A percentile compares a stretch with the other conserved stretches of the same genome.
Evolutionary conservation across 2,329 filamentous ascomycete species (phyloP).

Genomic region (Cercospora janseana): DNA sequence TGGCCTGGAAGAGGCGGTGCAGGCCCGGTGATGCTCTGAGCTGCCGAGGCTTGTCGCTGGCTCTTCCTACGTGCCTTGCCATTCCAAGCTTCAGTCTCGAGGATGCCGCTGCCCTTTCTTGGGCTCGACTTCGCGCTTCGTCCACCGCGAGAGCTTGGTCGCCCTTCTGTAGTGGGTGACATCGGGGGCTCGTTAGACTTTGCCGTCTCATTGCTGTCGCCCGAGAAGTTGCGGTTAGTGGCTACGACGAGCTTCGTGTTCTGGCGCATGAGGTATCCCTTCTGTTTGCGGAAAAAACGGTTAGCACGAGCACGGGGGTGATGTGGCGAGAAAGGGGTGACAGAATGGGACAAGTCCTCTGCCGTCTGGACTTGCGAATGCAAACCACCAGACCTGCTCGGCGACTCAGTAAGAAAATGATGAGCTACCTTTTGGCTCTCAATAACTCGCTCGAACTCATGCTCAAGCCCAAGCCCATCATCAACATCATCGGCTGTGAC

Average conservation of each 20-base stretch:
- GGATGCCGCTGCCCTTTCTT: constrained; percentile 79
- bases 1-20: constrained; percentile 84
- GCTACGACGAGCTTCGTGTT: constrained; percentile 96
- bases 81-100: constrained; percentile 98
- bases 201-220: constrained; percentile 31
- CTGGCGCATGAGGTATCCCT: constrained; percentile 96
- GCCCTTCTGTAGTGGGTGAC: constrained; percentile 51
- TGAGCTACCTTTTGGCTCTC: constrained; percentile 89
- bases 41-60: constrained; percentile 56
- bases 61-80: constrained; percentile 69
- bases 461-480: constrained; percentile 79
- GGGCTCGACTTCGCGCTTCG: constrained; percentile 62
- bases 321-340: constrained; percentile 20
- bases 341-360: constrained; percentile 13
- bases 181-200: constrained; percentile 51
- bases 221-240: constrained; percentile 61
- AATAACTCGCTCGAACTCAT: constrained; percentile 92
- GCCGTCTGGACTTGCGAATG: constrained; percentile 2
- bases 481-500: constrained; percentile 69
- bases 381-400: not conserved
- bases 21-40: constrained; percentile 53
- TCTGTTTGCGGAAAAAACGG: constrained; percentile 63
- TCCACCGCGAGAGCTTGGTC: constrained; percentile 47
- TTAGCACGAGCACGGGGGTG: constrained; percentile 42
- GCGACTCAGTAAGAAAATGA: constrained; percentile 7